A percentile compares a stretch with the other conserved stretches of the same genome.
Evolutionary conservation across 352 stramenopile genomes (phyloP).

Genomic region (Globisporangium parvum): DNA sequence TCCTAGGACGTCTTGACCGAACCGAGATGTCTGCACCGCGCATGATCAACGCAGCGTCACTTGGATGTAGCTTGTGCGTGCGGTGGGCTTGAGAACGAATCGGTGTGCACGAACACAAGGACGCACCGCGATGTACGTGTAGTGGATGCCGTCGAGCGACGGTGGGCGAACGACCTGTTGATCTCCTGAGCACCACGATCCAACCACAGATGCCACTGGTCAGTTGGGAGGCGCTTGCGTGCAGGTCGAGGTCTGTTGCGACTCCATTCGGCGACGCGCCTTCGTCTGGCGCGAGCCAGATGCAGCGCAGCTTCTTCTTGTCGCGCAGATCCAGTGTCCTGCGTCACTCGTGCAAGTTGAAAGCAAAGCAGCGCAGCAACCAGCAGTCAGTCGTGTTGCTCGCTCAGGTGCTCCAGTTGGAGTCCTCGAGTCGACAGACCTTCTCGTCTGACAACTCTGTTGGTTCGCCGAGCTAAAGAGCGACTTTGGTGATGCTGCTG

Average conservation of each 20-base stretch:
- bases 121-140: slow-evolving; percentile 45
- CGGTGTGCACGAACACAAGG: background rate
- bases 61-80: no score
- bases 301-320: slow-evolving; percentile 60
- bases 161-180: slow-evolving; percentile 53
- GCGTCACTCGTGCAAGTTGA: background rate
- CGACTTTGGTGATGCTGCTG: background rate
- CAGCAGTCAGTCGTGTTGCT: background rate
- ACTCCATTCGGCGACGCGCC: slow-evolving; percentile 15
- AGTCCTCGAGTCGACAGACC: background rate
- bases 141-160: slow-evolving; percentile 50
- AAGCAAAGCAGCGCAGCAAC: background rate
- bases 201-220: background rate
- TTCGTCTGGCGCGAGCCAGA: slow-evolving; percentile 68
- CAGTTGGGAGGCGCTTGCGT: background rate
- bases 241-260: background rate
- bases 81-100: no score
- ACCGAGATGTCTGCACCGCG: slow-evolving; percentile 37
- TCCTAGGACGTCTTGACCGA: slow-evolving; percentile 44
- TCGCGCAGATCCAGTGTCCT: slow-evolving; percentile 48
- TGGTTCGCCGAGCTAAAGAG: slow-evolving; percentile 13
- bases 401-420: background rate
- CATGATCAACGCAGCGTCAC: no score
- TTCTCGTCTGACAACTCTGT: background rate
- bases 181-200: slow-evolving; percentile 26